Evolutionary conservation across 75 land plant genomes (phyloP).

Genomic region (Picea glauca): DNA sequence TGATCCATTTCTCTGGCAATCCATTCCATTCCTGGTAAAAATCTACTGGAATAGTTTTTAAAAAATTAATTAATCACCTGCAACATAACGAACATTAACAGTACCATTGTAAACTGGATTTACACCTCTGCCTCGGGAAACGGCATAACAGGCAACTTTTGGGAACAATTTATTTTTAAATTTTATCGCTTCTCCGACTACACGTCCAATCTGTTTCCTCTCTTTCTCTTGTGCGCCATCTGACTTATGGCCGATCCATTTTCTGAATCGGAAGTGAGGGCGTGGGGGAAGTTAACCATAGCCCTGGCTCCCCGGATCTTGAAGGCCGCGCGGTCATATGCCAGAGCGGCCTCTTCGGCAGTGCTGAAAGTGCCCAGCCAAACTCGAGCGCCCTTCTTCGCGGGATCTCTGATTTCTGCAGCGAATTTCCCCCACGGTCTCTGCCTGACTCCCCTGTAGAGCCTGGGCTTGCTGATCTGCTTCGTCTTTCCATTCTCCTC

Average conservation of each 20-base stretch:
- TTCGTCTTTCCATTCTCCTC: too few species aligned
- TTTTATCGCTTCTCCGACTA: neutral
- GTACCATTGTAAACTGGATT: too few species aligned
- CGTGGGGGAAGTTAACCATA: neutral
- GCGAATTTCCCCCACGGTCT: slow-evolving; percentile 6
- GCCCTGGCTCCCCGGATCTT: neutral
- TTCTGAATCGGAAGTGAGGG: neutral
- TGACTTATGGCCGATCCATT: neutral
- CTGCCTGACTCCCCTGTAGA: neutral
- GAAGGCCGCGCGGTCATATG: slow-evolving; percentile 5
- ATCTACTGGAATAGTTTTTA: too few species aligned
- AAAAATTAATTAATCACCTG: too few species aligned
- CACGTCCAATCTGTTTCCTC: neutral
- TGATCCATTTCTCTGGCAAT: too few species aligned
- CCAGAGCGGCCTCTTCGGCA: neutral
- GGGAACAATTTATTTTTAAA: too few species aligned
- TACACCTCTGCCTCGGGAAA: too few species aligned
- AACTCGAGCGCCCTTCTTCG: neutral
- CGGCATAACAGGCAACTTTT: too few species aligned
- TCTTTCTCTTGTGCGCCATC: neutral
- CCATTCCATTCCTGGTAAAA: too few species aligned
- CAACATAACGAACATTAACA: too few species aligned
- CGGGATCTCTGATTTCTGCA: neutral
- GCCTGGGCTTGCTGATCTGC: neutral
- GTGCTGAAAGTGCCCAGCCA: slow-evolving; percentile 1